Base-by-base conservation (phyloP, 176 grass and related monocot species). In the Oryza nivara region DNA sequence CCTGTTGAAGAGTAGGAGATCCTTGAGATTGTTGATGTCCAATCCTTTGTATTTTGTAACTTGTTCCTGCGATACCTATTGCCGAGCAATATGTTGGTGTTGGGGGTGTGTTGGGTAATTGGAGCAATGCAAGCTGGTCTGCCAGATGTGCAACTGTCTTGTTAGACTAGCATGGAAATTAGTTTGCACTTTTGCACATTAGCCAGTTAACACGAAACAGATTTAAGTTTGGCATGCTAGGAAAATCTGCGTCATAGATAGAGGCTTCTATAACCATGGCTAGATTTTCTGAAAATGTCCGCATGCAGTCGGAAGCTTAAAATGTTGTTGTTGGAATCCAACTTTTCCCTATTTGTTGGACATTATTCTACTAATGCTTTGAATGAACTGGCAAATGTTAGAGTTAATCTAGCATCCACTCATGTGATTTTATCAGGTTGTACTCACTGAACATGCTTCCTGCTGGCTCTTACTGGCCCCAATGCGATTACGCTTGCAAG, bases 111-210 rank as follows among this genome's bases (percentile, higher is more conserved):
- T 52, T 0, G 0, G 13, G 1, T 54, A 46, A 25, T 61, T 75
- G 47, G 48, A 65, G 19, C 54, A 73, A n/a, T 45, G 38, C 49
- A 70, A 0, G 7, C 14, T 72, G 4, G 45, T 16, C 10, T 22
- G 80, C 26, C 9, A 82, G 34, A 61, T 47, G 19, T 36, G 15
- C 19, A n/a, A 26, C 40, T 14, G 16, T 44, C 61, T 15, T 4
- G 11, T 72, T 71, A 66, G 30, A 22, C 43, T 22, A 52, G 75
- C 35, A 51, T 2, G 20, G 15, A 73, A 48, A 85, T 80, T 65
- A 70, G 14, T 41, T 52, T 20, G 68, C 11, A 75, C 16, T 30
- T 74, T 75, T 19, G 5, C 13, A 70, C 35, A 12, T 74, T 84
- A 19, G 9, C 69, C 17, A 40, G 12, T 26, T 20, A 68, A 17